These are phyloP conservation scores for Ottelia alismoides DNA, from an alignment of 106 monocot species.

Conservation along the genomic window DNA sequence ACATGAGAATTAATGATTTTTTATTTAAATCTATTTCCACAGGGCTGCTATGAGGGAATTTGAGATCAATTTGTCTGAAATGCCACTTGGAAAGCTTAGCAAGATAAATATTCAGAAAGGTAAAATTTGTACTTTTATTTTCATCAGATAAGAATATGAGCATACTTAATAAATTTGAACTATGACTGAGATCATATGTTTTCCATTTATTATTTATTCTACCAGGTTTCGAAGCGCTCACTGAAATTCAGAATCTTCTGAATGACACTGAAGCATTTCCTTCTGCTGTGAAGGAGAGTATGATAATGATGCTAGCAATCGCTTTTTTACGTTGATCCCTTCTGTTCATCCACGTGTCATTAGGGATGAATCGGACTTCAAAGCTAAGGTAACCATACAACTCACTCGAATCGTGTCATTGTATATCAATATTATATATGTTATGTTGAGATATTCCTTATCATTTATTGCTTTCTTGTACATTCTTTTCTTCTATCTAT, in stretches of 20 bases:
- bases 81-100: slow-evolving; percentile 99
- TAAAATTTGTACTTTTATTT: slow-evolving; percentile 4
- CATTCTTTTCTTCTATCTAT: no score
- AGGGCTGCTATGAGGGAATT: slow-evolving; percentile 99
- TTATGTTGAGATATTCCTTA: no score
- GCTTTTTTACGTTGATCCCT: slow-evolving; percentile 98
- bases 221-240: slow-evolving; percentile 94
- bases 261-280: slow-evolving; percentile 24
- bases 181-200: no score
- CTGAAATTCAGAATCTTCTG: slow-evolving; percentile 90
- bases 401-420: no score
- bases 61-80: slow-evolving; percentile 92
- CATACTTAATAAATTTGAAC: no score
- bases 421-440: no score
- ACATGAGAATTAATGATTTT: no score
- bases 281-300: slow-evolving; percentile 51
- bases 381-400: slow-evolving; percentile 43
- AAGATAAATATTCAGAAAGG: slow-evolving; percentile 93
- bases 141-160: no score
- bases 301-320: slow-evolving; percentile 91
- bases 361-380: slow-evolving; percentile 68
- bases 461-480: no score
- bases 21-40: no score
- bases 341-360: slow-evolving; percentile 95
- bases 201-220: no score